These are phyloP conservation scores for Coniferiporia sulphurascens DNA, from an alignment of 1,284 basidiomycete genomes.

Conservation along the genomic window DNA sequence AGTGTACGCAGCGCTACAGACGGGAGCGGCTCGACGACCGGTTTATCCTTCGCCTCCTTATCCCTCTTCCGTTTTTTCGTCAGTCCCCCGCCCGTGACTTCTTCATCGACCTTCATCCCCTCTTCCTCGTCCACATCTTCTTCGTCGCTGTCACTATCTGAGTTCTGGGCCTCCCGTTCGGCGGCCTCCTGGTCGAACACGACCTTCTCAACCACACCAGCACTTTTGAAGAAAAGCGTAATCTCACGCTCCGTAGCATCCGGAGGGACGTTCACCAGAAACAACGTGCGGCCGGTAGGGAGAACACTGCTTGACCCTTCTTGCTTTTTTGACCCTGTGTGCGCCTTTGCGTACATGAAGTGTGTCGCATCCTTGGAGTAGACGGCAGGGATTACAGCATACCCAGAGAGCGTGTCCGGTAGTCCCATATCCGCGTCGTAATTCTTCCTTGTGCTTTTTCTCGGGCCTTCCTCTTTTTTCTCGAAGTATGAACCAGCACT, in stretches of 20 bases:
- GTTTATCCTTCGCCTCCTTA: constrained; percentile 30
- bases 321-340: constrained; percentile 32
- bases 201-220: constrained; percentile 74
- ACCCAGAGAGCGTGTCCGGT: constrained; percentile 40
- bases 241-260: constrained; percentile 80
- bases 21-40: constrained; percentile 56
- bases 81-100: constrained; percentile 29
- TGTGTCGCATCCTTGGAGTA: constrained; percentile 55
- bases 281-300: constrained; percentile 73
- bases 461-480: too few species aligned
- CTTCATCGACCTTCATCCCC: constrained; percentile 18
- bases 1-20: constrained; percentile 48
- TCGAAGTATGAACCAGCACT: too few species aligned
- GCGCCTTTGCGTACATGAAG: constrained; percentile 56
- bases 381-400: constrained; percentile 52
- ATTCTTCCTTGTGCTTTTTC: too few species aligned
- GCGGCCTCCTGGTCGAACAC: constrained; percentile 48
- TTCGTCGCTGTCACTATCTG: constrained; percentile 29
- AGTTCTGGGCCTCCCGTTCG: constrained; percentile 20
- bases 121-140: constrained; percentile 24
- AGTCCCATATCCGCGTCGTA: constrained; percentile 9
- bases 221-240: constrained; percentile 63
- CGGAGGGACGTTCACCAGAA: constrained; percentile 81
- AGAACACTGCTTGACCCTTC: constrained; percentile 29
- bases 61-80: constrained; percentile 46